A percentile compares a stretch with the other conserved stretches of the same genome.
Conservation (phyloP, 129 eudicot species). For the Scalesia atractyloides region DNA sequence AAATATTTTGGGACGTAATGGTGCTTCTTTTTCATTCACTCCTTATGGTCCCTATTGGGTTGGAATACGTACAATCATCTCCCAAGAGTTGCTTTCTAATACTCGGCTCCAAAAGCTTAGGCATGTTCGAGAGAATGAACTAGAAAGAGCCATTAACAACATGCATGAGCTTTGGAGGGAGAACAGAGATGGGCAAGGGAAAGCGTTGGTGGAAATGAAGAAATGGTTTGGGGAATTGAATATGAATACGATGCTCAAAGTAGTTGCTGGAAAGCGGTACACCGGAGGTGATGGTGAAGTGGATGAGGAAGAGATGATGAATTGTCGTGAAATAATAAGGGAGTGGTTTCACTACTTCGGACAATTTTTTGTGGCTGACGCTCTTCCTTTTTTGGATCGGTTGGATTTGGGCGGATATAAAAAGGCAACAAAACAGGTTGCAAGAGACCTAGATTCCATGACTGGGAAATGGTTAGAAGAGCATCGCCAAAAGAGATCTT, state of each 20-base stretch:
- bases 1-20: slow-evolving; percentile 26
- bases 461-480: slow-evolving; percentile 23
- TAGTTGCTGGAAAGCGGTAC: slow-evolving; percentile 28
- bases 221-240: slow-evolving; percentile 32
- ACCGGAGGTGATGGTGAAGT: neutral
- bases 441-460: slow-evolving; percentile 7
- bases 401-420: slow-evolving; percentile 30
- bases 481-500: neutral
- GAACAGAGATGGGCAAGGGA: neutral
- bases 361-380: slow-evolving; percentile 12
- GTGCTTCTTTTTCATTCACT: slow-evolving; percentile 10
- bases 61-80: slow-evolving; percentile 19
- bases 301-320: slow-evolving; percentile 12
- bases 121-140: slow-evolving; percentile 10
- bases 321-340: slow-evolving; percentile 17
- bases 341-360: slow-evolving; percentile 20
- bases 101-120: slow-evolving; percentile 15
- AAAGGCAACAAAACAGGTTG: slow-evolving; percentile 21
- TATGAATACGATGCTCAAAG: slow-evolving; percentile 13
- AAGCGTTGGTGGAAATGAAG: slow-evolving; percentile 37
- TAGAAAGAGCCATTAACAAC: neutral
- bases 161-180: slow-evolving; percentile 20
- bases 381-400: slow-evolving; percentile 32
- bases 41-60: slow-evolving; percentile 40
- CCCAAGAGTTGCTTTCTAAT: slow-evolving; percentile 25